These are phyloP conservation scores for Pseudopyrenochaeta lycopersici DNA, from an alignment of 2,329 filamentous ascomycete genomes.

Conservation along the genomic window DNA sequence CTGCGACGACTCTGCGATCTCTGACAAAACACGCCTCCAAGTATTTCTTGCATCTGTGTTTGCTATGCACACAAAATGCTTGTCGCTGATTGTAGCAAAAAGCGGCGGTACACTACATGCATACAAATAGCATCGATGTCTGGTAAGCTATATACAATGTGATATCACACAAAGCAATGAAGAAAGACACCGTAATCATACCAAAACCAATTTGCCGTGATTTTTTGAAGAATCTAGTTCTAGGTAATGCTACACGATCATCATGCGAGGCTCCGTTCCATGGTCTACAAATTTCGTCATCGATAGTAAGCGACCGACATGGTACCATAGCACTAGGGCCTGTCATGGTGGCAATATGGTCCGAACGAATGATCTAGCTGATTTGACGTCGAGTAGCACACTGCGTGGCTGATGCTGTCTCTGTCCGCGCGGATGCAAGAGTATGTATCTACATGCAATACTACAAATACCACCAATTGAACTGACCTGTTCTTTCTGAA, in stretches of 20 bases:
- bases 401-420: background rate
- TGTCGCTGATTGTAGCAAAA: too few species aligned
- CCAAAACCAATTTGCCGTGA: background rate
- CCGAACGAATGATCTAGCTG: background rate
- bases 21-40: background rate
- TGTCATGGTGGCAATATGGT: background rate
- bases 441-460: background rate
- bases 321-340: background rate
- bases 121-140: too few species aligned
- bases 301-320: background rate
- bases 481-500: background rate
- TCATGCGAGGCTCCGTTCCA: background rate
- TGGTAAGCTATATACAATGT: too few species aligned
- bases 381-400: background rate
- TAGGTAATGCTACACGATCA: background rate
- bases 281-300: background rate
- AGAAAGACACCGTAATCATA: background rate
- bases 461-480: background rate
- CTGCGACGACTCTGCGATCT: background rate
- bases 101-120: too few species aligned
- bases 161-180: background rate
- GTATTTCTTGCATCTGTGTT: too few species aligned
- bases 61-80: too few species aligned
- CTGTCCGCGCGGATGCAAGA: background rate
- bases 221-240: background rate